Conservation (phyloP, 2,329 filamentous ascomycete species). For the Diaporthe nobilis region DNA sequence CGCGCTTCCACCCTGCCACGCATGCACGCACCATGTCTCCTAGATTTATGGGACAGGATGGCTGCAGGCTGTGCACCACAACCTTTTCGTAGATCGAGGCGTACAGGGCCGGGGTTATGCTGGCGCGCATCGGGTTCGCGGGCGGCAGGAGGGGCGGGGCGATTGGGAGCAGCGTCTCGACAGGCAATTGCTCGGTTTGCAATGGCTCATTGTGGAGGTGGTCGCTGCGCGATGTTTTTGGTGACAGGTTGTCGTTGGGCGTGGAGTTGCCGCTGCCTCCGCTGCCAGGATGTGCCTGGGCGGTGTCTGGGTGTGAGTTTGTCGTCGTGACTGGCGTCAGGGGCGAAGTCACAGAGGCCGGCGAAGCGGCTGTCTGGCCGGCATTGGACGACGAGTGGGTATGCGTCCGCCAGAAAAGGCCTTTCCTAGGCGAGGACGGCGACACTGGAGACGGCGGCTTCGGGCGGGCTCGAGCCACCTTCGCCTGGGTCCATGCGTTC, state of each 20-base stretch:
- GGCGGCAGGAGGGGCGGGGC: slow-evolving; percentile 80
- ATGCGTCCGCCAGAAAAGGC: slow-evolving; percentile 60
- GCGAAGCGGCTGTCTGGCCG: slow-evolving; percentile 40
- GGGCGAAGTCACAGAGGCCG: slow-evolving; percentile 42
- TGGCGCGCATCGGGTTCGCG: slow-evolving; percentile 81
- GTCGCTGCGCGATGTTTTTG: slow-evolving; percentile 43
- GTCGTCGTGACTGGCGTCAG: slow-evolving; percentile 46
- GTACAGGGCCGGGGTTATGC: slow-evolving; percentile 82
- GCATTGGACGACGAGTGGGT: slow-evolving; percentile 60
- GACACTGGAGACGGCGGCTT: slow-evolving; percentile 59
- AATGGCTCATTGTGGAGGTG: slow-evolving; percentile 28
- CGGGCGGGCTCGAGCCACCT: slow-evolving; percentile 67
- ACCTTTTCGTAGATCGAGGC: slow-evolving; percentile 91
- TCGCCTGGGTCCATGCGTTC: slow-evolving; percentile 88
- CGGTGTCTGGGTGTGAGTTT: slow-evolving; percentile 32
- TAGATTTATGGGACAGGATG: slow-evolving; percentile 90
- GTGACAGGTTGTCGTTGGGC: slow-evolving; percentile 39
- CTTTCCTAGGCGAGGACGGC: slow-evolving; percentile 61
- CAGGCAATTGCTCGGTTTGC: slow-evolving; percentile 57
- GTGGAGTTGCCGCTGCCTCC: slow-evolving; percentile 40
- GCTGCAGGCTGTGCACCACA: slow-evolving; percentile 82
- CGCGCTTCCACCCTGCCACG: slow-evolving; percentile 91
- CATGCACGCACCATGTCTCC: slow-evolving; percentile 84
- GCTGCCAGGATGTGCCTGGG: slow-evolving; percentile 17
- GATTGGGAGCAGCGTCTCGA: slow-evolving; percentile 78